Evolutionary conservation across 805 yeast genomes (phyloP).

Genomic region (Candida chauliodis): DNA sequence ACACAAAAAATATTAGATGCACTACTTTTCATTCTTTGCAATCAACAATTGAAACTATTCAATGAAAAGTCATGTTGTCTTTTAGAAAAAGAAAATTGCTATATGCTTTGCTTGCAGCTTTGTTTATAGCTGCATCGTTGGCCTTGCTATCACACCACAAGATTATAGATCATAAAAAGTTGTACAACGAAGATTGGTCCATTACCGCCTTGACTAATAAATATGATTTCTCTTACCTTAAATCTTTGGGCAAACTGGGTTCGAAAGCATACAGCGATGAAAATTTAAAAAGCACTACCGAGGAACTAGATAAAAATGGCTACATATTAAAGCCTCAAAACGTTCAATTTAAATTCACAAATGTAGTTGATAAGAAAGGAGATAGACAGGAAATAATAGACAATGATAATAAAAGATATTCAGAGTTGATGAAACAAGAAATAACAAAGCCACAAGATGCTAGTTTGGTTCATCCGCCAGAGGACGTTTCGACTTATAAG

Average conservation of each 20-base stretch:
- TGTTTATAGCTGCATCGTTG: not conserved
- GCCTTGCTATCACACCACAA: conserved; percentile 1
- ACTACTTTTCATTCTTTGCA: too few relatives aligned
- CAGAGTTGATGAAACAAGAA: conserved; percentile 27
- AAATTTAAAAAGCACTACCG: conserved; percentile 1
- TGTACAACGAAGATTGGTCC: conserved; percentile 7
- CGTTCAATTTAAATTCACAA: conserved; percentile 32
- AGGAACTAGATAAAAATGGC: conserved; percentile 12
- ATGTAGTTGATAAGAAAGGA: conserved; percentile 25
- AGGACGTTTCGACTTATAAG: conserved; percentile 25
- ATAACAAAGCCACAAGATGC: conserved; percentile 49
- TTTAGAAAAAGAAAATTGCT: conserved; percentile 4
- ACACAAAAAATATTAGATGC: too few relatives aligned
- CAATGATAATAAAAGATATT: conserved; percentile 36
- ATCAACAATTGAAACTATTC: too few relatives aligned
- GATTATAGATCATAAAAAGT: conserved; percentile 1
- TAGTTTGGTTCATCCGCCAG: conserved; percentile 5
- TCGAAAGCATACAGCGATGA: not conserved
- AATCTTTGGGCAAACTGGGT: not conserved
- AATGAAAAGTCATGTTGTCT: not conserved
- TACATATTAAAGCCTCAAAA: conserved; percentile 20
- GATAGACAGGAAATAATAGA: conserved; percentile 30
- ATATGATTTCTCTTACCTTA: conserved; percentile 7
- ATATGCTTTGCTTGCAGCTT: not conserved
- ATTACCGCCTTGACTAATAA: conserved; percentile 4